These are phyloP conservation scores for Cryptosporidium ubiquitum DNA, from an alignment of 169 alveolate species.

Conservation along the genomic window DNA sequence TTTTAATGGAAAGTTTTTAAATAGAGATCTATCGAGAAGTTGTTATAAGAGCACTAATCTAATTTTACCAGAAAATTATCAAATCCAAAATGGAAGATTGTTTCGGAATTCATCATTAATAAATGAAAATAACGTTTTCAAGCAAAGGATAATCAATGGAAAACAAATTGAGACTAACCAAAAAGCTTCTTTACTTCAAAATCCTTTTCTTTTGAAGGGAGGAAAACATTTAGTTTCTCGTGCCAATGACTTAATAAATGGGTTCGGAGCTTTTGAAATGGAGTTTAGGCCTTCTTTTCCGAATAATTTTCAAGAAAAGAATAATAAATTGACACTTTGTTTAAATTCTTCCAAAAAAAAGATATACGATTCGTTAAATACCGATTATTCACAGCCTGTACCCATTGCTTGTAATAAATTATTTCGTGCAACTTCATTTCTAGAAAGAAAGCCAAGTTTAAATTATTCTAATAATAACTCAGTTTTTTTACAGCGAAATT, in stretches of 20 bases:
- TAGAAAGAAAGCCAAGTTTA: not conserved
- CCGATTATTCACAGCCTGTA: not conserved
- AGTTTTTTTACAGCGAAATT: not conserved
- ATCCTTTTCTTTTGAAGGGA: not conserved
- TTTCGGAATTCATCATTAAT: not conserved
- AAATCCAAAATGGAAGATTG: not conserved
- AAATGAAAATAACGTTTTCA: not conserved
- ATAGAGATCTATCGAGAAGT: not conserved
- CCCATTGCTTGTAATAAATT: not conserved
- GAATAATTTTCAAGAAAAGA: not conserved
- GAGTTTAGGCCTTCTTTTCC: not conserved
- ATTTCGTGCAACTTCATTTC: conserved; percentile 1
- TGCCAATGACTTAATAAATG: not conserved
- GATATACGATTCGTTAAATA: not conserved
- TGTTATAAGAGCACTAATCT: not conserved
- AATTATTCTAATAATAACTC: not conserved
- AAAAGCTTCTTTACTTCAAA: not conserved
- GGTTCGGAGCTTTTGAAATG: not conserved
- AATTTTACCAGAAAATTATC: not conserved
- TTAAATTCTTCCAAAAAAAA: not conserved
- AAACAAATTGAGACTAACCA: not conserved
- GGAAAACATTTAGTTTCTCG: not conserved
- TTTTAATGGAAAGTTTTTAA: not conserved
- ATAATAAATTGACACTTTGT: not conserved
- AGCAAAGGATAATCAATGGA: not conserved